Evolutionary conservation across 2,329 filamentous ascomycete species (phyloP).

Genomic region (Mollisiaceae sp.): DNA sequence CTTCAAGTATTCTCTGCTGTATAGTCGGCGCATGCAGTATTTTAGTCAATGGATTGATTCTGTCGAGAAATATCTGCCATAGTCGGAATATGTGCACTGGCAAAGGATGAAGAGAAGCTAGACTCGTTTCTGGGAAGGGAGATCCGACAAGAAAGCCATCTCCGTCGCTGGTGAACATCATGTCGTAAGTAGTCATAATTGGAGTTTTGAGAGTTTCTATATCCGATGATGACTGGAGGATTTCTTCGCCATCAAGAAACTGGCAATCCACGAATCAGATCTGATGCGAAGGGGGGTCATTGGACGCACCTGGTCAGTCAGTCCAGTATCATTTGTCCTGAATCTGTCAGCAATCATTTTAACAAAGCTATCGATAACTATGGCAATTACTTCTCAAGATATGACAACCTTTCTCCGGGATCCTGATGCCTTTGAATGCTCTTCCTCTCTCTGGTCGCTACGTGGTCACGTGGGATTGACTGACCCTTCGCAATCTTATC

Average conservation of each 20-base stretch:
- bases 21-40: constrained; percentile 52
- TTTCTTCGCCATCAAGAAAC: constrained; percentile 3
- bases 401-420: background rate
- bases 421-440: background rate
- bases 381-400: background rate
- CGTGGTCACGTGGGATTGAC: background rate
- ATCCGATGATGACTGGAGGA: background rate
- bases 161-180: background rate
- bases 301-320: background rate
- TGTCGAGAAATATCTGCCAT: constrained; percentile 72
- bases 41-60: constrained; percentile 71
- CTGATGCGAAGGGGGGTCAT: background rate
- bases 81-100: constrained; percentile 65
- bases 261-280: background rate
- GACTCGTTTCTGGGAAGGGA: background rate
- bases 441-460: background rate
- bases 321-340: background rate
- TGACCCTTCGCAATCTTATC: background rate
- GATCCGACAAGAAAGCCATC: background rate
- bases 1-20: constrained; percentile 60
- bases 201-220: background rate
- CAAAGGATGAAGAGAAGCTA: constrained; percentile 58
- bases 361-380: too few species aligned
- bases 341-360: background rate
- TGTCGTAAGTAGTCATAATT: background rate